Evolutionary conservation across 164 flowering plant species (phyloP).

Genomic region (Kalanchoe fedtschenkoi): DNA sequence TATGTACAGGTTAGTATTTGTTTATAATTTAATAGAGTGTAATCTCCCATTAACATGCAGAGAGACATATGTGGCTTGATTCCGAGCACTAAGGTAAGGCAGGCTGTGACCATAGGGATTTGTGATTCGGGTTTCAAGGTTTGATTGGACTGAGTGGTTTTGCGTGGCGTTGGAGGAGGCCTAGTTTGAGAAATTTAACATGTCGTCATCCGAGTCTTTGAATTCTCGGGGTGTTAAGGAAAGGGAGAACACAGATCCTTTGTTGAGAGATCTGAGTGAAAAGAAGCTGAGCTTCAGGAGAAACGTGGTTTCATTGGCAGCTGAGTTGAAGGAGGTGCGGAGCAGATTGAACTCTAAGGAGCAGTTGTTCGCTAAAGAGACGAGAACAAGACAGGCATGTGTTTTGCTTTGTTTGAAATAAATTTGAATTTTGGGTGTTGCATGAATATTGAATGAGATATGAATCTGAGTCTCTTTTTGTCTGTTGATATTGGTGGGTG

Average conservation of each 20-base stretch:
- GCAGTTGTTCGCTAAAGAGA: slow-evolving; percentile 54
- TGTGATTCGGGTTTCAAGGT: background rate
- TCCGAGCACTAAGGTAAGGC: background rate
- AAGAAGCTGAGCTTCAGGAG: slow-evolving; percentile 67
- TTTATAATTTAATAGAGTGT: background rate
- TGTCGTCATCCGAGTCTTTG: background rate
- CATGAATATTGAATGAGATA: background rate
- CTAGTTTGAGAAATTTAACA: background rate
- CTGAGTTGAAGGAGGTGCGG: slow-evolving; percentile 84
- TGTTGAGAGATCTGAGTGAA: slow-evolving; percentile 78
- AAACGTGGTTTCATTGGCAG: slow-evolving; percentile 68
- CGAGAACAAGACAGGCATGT: slow-evolving; percentile 62
- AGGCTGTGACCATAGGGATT: background rate
- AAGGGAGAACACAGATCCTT: slow-evolving; percentile 40
- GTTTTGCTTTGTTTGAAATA: slow-evolving; percentile 8
- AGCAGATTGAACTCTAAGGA: slow-evolving; percentile 55
- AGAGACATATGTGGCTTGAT: background rate
- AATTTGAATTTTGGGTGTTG: background rate
- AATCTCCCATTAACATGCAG: background rate
- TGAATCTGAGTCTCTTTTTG: background rate
- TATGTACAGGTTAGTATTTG: background rate
- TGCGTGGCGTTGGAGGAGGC: background rate
- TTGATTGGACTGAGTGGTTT: background rate
- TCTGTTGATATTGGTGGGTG: background rate
- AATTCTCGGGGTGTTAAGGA: background rate